These are phyloP conservation scores for Excoecaria agallocha DNA, from an alignment of 345 rosid genomes.

Conservation along the genomic window DNA sequence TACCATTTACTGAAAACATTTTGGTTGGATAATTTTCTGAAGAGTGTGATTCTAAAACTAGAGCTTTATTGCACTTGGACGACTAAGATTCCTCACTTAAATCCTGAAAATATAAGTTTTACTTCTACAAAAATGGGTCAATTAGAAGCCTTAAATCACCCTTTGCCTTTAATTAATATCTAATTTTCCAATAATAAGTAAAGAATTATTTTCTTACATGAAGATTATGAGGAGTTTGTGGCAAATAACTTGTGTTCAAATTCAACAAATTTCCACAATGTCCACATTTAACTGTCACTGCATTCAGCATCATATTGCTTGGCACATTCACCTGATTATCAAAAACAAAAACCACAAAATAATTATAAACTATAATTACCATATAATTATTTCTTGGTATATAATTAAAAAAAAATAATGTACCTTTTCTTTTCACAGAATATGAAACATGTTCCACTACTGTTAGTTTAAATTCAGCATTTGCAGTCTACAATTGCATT, in stretches of 20 bases:
- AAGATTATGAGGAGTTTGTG: background rate
- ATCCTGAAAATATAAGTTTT: background rate
- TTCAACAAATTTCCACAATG: slow-evolving; percentile 14
- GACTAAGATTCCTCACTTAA: background rate
- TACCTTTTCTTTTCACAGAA: background rate
- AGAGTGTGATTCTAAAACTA: background rate
- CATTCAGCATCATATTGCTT: background rate
- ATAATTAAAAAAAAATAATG: too few relatives aligned
- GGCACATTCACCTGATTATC: slow-evolving; percentile 15
- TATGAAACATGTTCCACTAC: background rate
- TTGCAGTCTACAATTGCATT: slow-evolving; percentile 61
- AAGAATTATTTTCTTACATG: background rate
- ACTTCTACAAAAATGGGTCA: slow-evolving; percentile 8
- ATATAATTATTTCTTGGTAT: too few relatives aligned
- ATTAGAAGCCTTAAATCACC: too few relatives aligned
- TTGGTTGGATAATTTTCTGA: background rate
- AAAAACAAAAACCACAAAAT: background rate
- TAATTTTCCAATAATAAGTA: background rate
- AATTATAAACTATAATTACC: too few relatives aligned
- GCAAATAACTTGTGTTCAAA: background rate
- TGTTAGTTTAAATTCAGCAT: too few relatives aligned
- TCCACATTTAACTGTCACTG: slow-evolving; percentile 17
- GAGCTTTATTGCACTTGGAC: background rate
- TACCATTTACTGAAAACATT: too few relatives aligned
- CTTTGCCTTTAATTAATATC: too few relatives aligned